A percentile compares a stretch with the other conserved stretches of the same genome.
phyloP scores from a whole-genome alignment of 192 early-diverging fungal genomes.

The Mortierella claussenii region DNA sequence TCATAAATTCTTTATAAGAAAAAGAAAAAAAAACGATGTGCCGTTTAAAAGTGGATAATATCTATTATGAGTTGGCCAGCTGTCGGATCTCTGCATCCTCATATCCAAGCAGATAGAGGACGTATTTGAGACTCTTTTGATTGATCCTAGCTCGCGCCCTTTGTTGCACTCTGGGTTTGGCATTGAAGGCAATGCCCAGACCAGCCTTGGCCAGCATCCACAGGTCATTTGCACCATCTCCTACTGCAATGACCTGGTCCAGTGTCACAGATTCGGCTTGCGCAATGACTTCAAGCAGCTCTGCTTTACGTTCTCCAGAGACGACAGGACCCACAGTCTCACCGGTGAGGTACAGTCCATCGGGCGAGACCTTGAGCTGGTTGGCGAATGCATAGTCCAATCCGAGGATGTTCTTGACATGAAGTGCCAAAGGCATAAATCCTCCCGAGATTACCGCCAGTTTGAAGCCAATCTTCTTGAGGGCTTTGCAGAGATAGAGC shows the following conservation, averaged over 20 bases:
- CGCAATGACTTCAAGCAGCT: constrained; percentile 94
- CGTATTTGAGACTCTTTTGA: constrained; percentile 90
- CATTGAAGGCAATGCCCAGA: constrained; percentile 97
- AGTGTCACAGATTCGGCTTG: constrained; percentile 88
- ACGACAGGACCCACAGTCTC: constrained; percentile 90
- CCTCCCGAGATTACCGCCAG: constrained; percentile 96
- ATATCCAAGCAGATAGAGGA: constrained; percentile 91
- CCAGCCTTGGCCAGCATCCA: constrained; percentile 95
- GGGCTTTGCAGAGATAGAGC: constrained; percentile 84
- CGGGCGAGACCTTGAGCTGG: constrained; percentile 85
- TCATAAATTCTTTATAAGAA: constrained; percentile 5
- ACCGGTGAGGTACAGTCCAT: constrained; percentile 88
- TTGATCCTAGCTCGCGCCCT: constrained; percentile 91
- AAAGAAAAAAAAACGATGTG: background rate
- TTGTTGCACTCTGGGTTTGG: constrained; percentile 97
- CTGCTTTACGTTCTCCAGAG: constrained; percentile 92
- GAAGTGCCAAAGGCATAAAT: constrained; percentile 91
- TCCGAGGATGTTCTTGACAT: constrained; percentile 90
- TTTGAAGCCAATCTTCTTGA: constrained; percentile 95
- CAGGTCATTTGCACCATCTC: constrained; percentile 98
- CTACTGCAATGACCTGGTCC: constrained; percentile 97
- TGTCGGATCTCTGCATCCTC: constrained; percentile 78
- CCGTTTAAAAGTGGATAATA: background rate
- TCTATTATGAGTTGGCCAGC: constrained; percentile 52
- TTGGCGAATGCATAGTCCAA: constrained; percentile 99